Percentiles rank a stretch among this genome's conserved stretches.
These are phyloP conservation scores for Aspergillus sp. DNA, from an alignment of 2,329 filamentous ascomycete genomes.

Conservation along the genomic window DNA sequence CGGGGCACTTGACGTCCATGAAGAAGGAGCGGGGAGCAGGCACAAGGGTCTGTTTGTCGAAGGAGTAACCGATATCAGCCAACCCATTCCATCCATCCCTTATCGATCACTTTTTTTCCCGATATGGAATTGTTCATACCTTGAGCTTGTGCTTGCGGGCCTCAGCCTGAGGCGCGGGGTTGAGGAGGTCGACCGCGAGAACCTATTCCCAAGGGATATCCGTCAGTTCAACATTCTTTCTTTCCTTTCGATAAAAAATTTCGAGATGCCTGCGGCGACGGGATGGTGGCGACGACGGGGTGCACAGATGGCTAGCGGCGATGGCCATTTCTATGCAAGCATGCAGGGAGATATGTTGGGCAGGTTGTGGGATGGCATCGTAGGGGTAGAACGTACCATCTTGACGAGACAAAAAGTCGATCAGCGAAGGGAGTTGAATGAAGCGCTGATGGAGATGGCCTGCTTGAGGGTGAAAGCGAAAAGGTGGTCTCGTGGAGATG, in stretches of 20 bases:
- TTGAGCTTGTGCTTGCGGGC: constrained; percentile 99
- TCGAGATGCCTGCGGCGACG: constrained; percentile 9
- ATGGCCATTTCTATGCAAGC: background rate
- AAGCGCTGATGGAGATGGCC: constrained; percentile 45
- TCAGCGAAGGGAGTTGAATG: constrained; percentile 44
- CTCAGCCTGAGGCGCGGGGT: constrained; percentile 96
- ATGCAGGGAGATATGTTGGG: background rate
- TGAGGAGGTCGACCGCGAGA: constrained; percentile 99
- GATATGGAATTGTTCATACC: constrained; percentile 58
- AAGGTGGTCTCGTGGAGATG: constrained; percentile 37
- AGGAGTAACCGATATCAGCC: constrained; percentile 6
- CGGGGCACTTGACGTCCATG: constrained; percentile 99
- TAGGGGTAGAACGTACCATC: constrained; percentile 40
- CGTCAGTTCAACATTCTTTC: constrained; percentile 20
- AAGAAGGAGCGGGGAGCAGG: constrained; percentile 98
- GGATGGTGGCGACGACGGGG: constrained; percentile 19
- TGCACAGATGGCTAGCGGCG: constrained; percentile 11
- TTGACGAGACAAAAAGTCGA: constrained; percentile 45
- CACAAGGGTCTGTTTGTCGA: constrained; percentile 75
- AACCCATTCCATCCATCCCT: background rate
- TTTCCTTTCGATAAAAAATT: constrained; percentile 1
- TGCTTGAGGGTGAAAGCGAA: constrained; percentile 37
- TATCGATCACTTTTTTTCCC: constrained; percentile 2
- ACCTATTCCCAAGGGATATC: constrained; percentile 60
- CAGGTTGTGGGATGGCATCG: background rate